Base-by-base conservation (phyloP, 2,329 filamentous ascomycete species). In the Xylaria sp. region DNA sequence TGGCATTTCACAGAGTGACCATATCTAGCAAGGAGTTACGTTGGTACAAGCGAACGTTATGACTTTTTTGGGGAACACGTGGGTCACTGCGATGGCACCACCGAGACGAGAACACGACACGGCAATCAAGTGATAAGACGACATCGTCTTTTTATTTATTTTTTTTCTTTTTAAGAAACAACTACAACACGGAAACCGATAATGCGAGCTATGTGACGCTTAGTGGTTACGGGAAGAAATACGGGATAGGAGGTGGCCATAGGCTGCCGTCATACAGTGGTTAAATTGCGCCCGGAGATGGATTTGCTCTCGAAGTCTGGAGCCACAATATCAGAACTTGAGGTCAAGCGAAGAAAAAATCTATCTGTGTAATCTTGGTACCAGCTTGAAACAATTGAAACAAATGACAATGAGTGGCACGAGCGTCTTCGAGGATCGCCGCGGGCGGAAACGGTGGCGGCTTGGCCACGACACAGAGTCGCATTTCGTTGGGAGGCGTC, bases 31-130 rank as follows among this genome's bases (percentile, higher is more conserved):
- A 60, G 35, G 53, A 44, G 46, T 44, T 53, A 27, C 23, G 43
- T 54, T 31, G 49, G 31, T 37, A 47, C 38, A 27, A 60, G 53
- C 49, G 29, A 60, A 56, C 37, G 49, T 37, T 47, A 46, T 31
- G 40, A 33, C 21, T 13, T 38, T 51, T 54, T 52, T 43, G 58
- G 35, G 40, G n/a, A 54, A 41, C 35, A 53, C 33, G 21, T 38
- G 38, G 58, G 37, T 49, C 19, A 63, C 37, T 44, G 38, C 40
- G 58, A 48, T 15, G 44, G 56, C 48, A 23, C 47, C 29, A 38
- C 25, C 37, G 53, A 40, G 44, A 65, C 44, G 63, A 65, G 59
- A 63, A 57, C 53, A 63, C 52, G 63, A 65, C 38, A 59, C 33
- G 29, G 29, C 54, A 49, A 54, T 54, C 44, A 47, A 35, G 48